phyloP scores from a whole-genome alignment of 176 grass and related monocot genomes.

The Alopecurus myosuroides region DNA sequence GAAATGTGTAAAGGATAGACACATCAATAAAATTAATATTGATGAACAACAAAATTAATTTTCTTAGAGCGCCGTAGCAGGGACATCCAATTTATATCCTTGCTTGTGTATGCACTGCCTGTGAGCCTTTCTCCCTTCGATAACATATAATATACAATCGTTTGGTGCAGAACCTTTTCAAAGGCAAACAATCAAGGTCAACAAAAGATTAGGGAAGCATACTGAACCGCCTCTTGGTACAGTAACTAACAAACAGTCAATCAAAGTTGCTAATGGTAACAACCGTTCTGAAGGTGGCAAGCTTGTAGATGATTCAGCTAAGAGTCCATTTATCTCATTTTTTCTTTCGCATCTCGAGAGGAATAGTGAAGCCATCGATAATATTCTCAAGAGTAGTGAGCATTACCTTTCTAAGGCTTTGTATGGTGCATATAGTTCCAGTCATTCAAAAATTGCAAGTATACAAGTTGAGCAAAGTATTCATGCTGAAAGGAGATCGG shows the following conservation, averaged over 20 bases:
- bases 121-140: not conserved
- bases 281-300: slow-evolving; percentile 39
- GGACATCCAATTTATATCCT: slow-evolving; percentile 7
- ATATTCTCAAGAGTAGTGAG: slow-evolving; percentile 67
- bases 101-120: slow-evolving; percentile 1
- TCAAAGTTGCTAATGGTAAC: slow-evolving; percentile 24
- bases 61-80: not conserved
- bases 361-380: slow-evolving; percentile 55
- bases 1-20: not conserved
- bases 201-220: slow-evolving; percentile 30
- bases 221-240: slow-evolving; percentile 18
- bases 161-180: slow-evolving; percentile 50
- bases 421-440: slow-evolving; percentile 36
- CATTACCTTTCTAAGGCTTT: slow-evolving; percentile 46
- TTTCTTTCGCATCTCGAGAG: slow-evolving; percentile 99
- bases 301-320: slow-evolving; percentile 41
- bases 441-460: slow-evolving; percentile 33
- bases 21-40: slow-evolving; percentile 7
- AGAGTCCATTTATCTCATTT: slow-evolving; percentile 83
- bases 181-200: slow-evolving; percentile 43
- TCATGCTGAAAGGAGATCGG: slow-evolving; percentile 27
- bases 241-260: slow-evolving; percentile 30
- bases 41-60: not conserved
- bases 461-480: slow-evolving; percentile 23
- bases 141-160: slow-evolving; percentile 31